Conservation (phyloP, 345 rosid species). For the Brassica rapa region DNA sequence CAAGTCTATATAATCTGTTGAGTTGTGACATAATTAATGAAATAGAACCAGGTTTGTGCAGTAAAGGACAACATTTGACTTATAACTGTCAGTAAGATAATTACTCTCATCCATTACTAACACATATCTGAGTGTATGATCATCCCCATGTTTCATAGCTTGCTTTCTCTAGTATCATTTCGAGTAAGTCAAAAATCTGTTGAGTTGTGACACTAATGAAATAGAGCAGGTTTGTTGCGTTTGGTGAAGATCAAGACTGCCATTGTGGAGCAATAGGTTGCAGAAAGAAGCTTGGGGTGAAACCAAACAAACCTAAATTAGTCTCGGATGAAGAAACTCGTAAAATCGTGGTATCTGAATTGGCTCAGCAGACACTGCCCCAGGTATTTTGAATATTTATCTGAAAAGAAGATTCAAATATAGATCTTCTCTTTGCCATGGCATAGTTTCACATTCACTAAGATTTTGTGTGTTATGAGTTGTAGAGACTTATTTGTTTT, state of each 20-base stretch:
- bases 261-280: conserved; percentile 89
- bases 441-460: not conserved
- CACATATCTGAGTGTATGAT: not conserved
- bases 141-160: not conserved
- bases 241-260: conserved; percentile 99
- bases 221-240: conserved; percentile 95
- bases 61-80: not conserved
- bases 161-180: not conserved
- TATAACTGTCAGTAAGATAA: not conserved
- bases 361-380: conserved; percentile 54
- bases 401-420: conserved; percentile 9
- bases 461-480: conserved; percentile 3
- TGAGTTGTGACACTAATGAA: conserved; percentile 49
- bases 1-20: conserved; percentile 15
- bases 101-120: not conserved
- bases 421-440: conserved; percentile 9
- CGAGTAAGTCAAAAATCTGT: not conserved
- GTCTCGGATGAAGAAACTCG: conserved; percentile 80
- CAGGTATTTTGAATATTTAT: conserved; percentile 41
- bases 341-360: conserved; percentile 67
- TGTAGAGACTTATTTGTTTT: conserved; percentile 35
- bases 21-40: conserved; percentile 52
- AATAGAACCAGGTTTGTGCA: conserved; percentile 89
- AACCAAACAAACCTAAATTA: conserved; percentile 75
- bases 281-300: conserved; percentile 88